A percentile compares a stretch with the other conserved stretches of the same genome.
Conservation (phyloP, 1,139 yeast genomes). For the Zygoascus meyerae region DNA sequence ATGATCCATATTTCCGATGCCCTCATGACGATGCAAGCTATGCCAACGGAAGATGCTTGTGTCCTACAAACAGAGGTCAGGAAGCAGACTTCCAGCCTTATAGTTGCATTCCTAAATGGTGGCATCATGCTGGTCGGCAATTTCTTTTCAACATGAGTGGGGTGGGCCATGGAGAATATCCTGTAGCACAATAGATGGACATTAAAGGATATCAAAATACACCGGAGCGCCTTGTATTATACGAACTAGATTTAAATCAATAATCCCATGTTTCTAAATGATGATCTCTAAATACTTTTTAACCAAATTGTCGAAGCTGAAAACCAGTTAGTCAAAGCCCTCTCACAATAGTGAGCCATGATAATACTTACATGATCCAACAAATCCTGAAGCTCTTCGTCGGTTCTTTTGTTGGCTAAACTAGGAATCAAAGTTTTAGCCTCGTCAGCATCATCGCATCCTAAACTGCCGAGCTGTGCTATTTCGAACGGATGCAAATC, state of each 20-base stretch:
- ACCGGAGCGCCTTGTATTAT: constrained; percentile 3
- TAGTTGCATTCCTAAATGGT: constrained; percentile 83
- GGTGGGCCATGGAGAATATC: constrained; percentile 9
- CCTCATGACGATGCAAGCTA: constrained; percentile 53
- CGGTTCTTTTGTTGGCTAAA: constrained; percentile 70
- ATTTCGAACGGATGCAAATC: constrained; percentile 91
- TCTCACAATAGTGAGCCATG: not conserved
- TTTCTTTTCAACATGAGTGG: constrained; percentile 29
- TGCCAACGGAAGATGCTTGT: constrained; percentile 59
- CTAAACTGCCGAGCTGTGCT: constrained; percentile 79
- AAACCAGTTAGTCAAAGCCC: constrained; percentile 4
- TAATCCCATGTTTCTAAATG: not conserved
- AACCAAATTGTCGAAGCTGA: constrained; percentile 29
- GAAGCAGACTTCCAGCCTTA: constrained; percentile 55
- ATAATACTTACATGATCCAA: constrained; percentile 58
- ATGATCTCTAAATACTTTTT: not conserved
- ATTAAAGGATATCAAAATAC: not conserved
- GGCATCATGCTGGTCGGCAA: constrained; percentile 49
- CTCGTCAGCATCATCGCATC: constrained; percentile 96
- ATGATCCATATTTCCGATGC: constrained; percentile 76
- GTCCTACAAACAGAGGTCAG: constrained; percentile 41
- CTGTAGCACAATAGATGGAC: constrained; percentile 1
- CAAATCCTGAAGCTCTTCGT: constrained; percentile 79
- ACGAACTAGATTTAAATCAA: not conserved
- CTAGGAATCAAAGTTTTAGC: constrained; percentile 93